Base-by-base conservation (phyloP, 2,329 filamentous ascomycete genomes). In the Diaporthe capsici region DNA sequence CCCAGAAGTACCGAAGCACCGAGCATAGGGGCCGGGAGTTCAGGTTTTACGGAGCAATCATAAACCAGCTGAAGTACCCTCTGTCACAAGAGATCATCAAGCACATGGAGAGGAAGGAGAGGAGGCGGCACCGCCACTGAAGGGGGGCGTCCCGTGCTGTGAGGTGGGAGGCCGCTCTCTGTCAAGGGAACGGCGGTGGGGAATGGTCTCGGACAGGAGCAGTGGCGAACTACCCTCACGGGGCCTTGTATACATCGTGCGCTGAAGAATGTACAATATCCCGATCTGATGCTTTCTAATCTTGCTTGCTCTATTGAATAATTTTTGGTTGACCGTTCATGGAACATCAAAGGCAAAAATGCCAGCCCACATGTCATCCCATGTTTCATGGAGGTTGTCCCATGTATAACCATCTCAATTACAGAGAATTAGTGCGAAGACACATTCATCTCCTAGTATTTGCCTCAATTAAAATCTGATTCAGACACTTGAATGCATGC, bases 1-100 rank as follows among this genome's bases (percentile, higher is more conserved):
- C 65, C 65, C 65, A 70, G 65, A 70, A 70, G 65, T 70, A 70
- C 65, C 65, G 65, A 39, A 70, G 65, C 65, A 70, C 65, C 65
- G 65, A 55, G 65, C 65, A 70, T 70, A 70, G 51, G 65, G 65
- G 65, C 65, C 49, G 65, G 65, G 65, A 70, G 49, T 70, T 70
- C 65, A 55, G 65, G 49, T 70, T 70, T 55, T 70, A 70, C 65
- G 65, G 65, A 70, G 65, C 65, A 70, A 70, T 70, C 49, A 70
- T 70, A 53, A 70, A 70, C 37, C 65, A 70, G 34, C 65, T 70
- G 65, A 70, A 70, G 49, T 70, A 70, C 49, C 65, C 65, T 70
- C 65, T 70, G 49, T 70, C 65, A 25, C 34, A 55, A 53, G 65
- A 70, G 34, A 70, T 70, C 34, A 70, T 70, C n/a, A 70, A 55